Evolutionary conservation across 208 protist genomes (phyloP).

Genomic region (Balamuthia mandrillaris): DNA sequence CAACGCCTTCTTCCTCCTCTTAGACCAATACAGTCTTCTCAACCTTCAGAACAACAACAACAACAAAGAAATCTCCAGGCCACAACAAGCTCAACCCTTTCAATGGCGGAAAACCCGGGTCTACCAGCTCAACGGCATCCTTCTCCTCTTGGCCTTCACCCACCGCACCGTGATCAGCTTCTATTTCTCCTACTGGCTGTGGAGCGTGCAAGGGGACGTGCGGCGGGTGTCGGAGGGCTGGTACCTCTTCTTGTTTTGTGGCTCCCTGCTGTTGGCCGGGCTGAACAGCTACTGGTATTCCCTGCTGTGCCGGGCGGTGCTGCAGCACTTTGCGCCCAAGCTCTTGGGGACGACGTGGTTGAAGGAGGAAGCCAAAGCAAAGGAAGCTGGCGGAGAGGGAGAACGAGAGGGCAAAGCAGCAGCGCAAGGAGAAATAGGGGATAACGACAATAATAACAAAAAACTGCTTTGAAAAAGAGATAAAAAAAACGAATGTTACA

Average conservation of each 20-base stretch:
- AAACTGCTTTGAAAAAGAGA: too few relatives aligned
- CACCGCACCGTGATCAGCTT: neutral
- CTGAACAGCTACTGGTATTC: conserved; percentile 8
- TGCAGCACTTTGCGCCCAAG: neutral
- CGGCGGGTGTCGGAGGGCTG: neutral
- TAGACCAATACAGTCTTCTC: too few relatives aligned
- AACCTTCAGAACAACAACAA: too few relatives aligned
- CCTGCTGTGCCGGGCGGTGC: neutral
- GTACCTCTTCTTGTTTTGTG: conserved; percentile 5
- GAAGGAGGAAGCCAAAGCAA: too few relatives aligned
- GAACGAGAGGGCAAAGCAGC: too few relatives aligned
- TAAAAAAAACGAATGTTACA: too few relatives aligned
- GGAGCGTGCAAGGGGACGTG: neutral
- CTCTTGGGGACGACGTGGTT: neutral
- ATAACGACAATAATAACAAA: too few relatives aligned
- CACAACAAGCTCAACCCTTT: too few relatives aligned
- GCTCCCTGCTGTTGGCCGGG: neutral
- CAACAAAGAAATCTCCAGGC: too few relatives aligned
- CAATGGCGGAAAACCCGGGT: neutral
- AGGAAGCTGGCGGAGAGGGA: too few relatives aligned
- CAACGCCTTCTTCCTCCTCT: neutral
- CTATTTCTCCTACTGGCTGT: conserved; percentile 9
- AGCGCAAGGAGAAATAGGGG: too few relatives aligned
- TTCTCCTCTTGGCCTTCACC: neutral
- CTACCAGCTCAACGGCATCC: neutral